Conservation (phyloP, 441 rosid genomes). For the Daphne laureola region DNA sequence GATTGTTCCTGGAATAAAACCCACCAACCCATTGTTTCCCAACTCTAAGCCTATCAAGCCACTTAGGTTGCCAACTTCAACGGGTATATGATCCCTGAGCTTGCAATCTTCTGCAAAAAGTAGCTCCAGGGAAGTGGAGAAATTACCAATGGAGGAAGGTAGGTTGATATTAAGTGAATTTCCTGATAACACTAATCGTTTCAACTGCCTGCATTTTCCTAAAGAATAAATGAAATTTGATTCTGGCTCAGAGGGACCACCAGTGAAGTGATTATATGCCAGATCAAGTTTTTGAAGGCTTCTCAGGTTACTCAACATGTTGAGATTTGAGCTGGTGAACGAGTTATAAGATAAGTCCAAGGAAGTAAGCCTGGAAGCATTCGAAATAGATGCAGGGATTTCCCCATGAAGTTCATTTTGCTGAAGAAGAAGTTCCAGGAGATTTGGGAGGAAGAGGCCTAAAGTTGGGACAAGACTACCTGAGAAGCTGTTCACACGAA, state of each 20-base stretch:
- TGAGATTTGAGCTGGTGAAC: neutral
- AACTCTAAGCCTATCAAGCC: neutral
- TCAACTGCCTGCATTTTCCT: neutral
- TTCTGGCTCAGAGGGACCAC: neutral
- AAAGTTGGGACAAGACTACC: conserved; percentile 3
- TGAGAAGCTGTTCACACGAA: neutral
- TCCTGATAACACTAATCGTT: neutral
- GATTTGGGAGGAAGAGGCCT: conserved; percentile 5
- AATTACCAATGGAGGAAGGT: neutral
- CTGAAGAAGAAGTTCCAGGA: neutral
- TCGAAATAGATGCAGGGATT: conserved; percentile 15
- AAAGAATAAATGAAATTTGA: neutral
- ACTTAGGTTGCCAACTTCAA: neutral
- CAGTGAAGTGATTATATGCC: neutral
- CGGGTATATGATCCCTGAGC: neutral
- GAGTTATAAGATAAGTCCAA: neutral
- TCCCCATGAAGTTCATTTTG: neutral
- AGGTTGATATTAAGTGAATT: neutral
- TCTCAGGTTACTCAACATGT: neutral
- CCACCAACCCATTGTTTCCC: neutral
- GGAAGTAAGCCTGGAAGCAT: conserved; percentile 8
- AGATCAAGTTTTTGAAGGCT: neutral
- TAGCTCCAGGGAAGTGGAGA: neutral
- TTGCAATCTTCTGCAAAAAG: conserved; percentile 1
- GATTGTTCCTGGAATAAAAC: conserved; percentile 3